Evolutionary conservation across 2,329 filamentous ascomycete genomes (phyloP).

Genomic region (Colletotrichum sp.): DNA sequence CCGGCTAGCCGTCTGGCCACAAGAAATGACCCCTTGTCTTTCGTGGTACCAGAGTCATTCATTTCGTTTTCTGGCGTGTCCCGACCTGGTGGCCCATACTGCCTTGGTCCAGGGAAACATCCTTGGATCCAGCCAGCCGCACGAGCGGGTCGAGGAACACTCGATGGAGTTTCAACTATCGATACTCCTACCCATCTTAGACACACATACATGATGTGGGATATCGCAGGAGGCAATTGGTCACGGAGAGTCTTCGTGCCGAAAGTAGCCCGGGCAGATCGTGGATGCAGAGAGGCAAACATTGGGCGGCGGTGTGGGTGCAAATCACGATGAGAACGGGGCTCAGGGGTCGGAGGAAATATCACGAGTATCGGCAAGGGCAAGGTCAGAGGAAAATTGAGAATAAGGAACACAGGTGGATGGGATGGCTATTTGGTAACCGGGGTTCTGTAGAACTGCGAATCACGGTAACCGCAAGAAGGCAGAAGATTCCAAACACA

Average conservation of each 20-base stretch:
- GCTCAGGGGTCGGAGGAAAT: background rate
- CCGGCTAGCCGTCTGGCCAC: background rate
- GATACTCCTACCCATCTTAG: background rate
- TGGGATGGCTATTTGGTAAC: background rate
- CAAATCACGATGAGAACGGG: background rate
- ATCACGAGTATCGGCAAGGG: background rate
- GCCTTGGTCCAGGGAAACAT: background rate
- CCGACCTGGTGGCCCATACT: background rate
- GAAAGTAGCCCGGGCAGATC: background rate
- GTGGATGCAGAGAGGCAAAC: background rate
- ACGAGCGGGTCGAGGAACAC: background rate
- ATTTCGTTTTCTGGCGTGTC: background rate
- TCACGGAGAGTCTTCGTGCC: background rate
- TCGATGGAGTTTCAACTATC: background rate
- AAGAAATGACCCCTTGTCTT: background rate
- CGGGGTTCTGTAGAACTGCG: background rate
- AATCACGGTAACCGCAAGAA: background rate
- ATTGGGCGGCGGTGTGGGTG: background rate
- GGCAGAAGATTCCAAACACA: background rate
- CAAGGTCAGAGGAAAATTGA: background rate
- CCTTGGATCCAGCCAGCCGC: background rate
- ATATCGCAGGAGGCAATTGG: background rate
- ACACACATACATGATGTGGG: background rate
- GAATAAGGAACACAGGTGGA: background rate
- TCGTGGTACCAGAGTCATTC: background rate